Evolutionary conservation across 306 rosid species (phyloP).

Genomic region (Amphicarpaea edgeworthii): DNA sequence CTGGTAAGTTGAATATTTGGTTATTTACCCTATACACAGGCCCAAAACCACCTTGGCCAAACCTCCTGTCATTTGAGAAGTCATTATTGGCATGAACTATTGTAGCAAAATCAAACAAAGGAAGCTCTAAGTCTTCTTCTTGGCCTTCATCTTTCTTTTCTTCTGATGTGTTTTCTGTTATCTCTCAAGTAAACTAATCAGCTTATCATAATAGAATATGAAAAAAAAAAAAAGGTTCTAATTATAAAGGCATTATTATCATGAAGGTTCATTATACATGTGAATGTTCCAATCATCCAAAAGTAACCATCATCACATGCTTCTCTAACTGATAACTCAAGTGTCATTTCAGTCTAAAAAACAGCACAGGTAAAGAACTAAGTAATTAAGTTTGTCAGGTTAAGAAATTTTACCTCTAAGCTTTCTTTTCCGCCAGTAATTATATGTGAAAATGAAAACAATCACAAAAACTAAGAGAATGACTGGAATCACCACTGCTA

Average conservation of each 20-base stretch:
- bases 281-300: not conserved
- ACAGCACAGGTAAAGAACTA: not conserved
- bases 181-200: constrained; percentile 4
- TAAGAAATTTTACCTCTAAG: constrained; percentile 14
- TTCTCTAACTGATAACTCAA: not conserved
- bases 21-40: constrained; percentile 51
- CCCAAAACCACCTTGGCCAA: constrained; percentile 62
- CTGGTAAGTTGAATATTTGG: not conserved
- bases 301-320: not conserved
- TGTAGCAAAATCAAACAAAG: constrained; percentile 44
- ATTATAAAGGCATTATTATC: not conserved
- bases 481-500: constrained; percentile 26
- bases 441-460: constrained; percentile 3
- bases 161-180: constrained; percentile 12
- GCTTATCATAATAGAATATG: not conserved
- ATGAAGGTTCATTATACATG: not conserved
- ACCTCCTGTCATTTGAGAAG: constrained; percentile 49
- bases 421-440: constrained; percentile 33
- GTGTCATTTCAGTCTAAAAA: not conserved
- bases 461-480: constrained; percentile 9
- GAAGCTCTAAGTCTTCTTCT: constrained; percentile 56
- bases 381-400: not conserved
- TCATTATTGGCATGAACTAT: constrained; percentile 52
- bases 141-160: not conserved
- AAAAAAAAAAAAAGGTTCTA: not conserved